phyloP scores from a whole-genome alignment of 2,329 filamentous ascomycete species.

The Ramularia collo-cygni region DNA sequence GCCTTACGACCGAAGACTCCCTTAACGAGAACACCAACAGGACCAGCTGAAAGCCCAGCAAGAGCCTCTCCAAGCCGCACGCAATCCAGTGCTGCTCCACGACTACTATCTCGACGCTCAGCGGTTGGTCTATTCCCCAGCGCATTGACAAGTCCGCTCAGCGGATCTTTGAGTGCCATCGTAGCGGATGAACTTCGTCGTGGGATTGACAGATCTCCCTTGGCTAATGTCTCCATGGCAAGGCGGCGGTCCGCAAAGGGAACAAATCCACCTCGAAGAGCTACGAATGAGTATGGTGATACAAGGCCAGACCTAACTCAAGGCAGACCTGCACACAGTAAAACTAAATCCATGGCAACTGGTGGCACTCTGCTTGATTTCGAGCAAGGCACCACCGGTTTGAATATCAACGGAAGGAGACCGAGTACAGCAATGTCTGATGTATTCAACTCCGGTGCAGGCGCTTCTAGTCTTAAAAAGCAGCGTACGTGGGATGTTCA shows the following conservation, averaged over 20 bases:
- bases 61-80: constrained; percentile 8
- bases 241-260: constrained; percentile 10
- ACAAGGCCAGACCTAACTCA: not conserved
- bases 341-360: constrained; percentile 22
- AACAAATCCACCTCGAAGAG: constrained; percentile 5
- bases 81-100: constrained; percentile 31
- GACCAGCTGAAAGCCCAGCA: constrained; percentile 10
- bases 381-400: constrained; percentile 13
- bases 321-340: constrained; percentile 9
- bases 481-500: constrained; percentile 7
- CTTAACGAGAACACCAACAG: constrained; percentile 18
- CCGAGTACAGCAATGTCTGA: constrained; percentile 24
- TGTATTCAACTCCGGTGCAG: constrained; percentile 15
- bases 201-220: constrained; percentile 35
- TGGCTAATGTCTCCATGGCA: constrained; percentile 8
- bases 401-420: constrained; percentile 20
- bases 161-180: constrained; percentile 54
- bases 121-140: constrained; percentile 52
- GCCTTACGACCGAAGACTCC: constrained; percentile 21
- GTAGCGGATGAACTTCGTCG: constrained; percentile 59
- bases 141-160: constrained; percentile 54
- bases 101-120: constrained; percentile 41
- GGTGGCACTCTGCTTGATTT: constrained; percentile 21
- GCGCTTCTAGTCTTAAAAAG: constrained; percentile 5
- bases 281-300: constrained; percentile 7